Evolutionary conservation across 495 filamentous ascomycete genomes (phyloP).

Genomic region (Beverwykella pulmonaria): DNA sequence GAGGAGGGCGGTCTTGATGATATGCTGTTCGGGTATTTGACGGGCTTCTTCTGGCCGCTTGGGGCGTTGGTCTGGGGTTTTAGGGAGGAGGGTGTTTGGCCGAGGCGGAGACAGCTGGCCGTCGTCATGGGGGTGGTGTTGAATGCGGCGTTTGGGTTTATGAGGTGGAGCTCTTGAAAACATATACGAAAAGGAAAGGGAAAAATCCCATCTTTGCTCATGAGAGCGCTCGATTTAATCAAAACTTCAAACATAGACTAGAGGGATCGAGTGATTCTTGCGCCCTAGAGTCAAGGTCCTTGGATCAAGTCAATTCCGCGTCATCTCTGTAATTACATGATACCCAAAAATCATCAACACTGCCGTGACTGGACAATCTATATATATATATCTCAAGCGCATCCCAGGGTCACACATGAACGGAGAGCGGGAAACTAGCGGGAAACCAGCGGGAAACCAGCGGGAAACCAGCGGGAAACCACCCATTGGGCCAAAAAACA

Average conservation of each 20-base stretch:
- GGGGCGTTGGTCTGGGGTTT: constrained; percentile 82
- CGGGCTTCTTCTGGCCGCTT: constrained; percentile 93
- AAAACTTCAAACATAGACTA: too few relatives aligned
- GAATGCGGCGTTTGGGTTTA: constrained; percentile 69
- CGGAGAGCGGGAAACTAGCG: neutral
- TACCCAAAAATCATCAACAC: too few relatives aligned
- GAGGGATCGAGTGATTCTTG: too few relatives aligned
- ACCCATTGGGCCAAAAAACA: too few relatives aligned
- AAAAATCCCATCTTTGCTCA: too few relatives aligned
- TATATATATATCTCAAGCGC: too few relatives aligned
- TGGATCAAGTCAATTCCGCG: too few relatives aligned
- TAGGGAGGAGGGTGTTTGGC: constrained; percentile 87
- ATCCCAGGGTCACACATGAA: neutral
- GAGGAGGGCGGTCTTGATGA: constrained; percentile 70
- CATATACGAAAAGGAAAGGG: too few relatives aligned
- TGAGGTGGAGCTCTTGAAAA: constrained; percentile 54
- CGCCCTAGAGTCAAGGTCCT: too few relatives aligned
- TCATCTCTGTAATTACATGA: too few relatives aligned
- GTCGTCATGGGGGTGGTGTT: constrained; percentile 79
- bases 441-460: neutral
- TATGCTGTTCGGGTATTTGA: constrained; percentile 82
- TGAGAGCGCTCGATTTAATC: too few relatives aligned
- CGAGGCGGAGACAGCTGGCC: constrained; percentile 76
- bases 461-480: neutral
- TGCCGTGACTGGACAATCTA: too few relatives aligned